Evolutionary conservation across 208 protist genomes (phyloP).

Genomic region (Acanthamoeba comandoni): DNA sequence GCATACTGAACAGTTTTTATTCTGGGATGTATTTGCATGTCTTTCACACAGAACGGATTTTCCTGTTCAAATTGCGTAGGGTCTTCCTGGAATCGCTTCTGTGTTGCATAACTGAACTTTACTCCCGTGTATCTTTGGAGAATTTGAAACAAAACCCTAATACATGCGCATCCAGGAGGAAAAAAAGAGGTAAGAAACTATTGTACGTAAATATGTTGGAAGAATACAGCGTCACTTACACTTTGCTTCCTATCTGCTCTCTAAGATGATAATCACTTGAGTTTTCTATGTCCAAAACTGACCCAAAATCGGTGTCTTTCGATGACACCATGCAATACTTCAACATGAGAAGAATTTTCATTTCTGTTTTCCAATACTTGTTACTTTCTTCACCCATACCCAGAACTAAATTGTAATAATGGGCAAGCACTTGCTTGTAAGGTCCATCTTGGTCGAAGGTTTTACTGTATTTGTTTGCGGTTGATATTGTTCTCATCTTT

Average conservation of each 20-base stretch:
- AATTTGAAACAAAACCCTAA: slow-evolving; percentile 66
- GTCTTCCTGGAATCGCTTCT: slow-evolving; percentile 49
- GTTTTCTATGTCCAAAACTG: slow-evolving; percentile 61
- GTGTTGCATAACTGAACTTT: slow-evolving; percentile 22
- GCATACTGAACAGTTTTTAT: slow-evolving; percentile 70
- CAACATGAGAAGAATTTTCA: slow-evolving; percentile 67
- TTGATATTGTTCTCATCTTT: slow-evolving; percentile 52
- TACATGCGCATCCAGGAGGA: not conserved
- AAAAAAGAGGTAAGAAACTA: not conserved
- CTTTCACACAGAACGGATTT: slow-evolving; percentile 17
- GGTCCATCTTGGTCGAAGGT: slow-evolving; percentile 32
- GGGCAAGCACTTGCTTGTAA: slow-evolving; percentile 61
- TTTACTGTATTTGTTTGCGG: not conserved
- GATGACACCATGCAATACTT: slow-evolving; percentile 64
- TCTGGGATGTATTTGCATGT: slow-evolving; percentile 53
- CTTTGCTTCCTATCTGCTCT: slow-evolving; percentile 69
- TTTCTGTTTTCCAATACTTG: slow-evolving; percentile 67
- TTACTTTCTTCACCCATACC: slow-evolving; percentile 48
- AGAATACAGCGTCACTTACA: not conserved
- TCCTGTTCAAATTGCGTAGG: slow-evolving; percentile 72
- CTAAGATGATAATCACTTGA: slow-evolving; percentile 41
- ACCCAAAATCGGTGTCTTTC: slow-evolving; percentile 7
- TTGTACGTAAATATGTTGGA: not conserved
- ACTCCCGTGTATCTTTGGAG: slow-evolving; percentile 62
- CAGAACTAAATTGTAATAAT: slow-evolving; percentile 68